These are phyloP conservation scores for Suillus tomentosus DNA, from an alignment of 768 basidiomycete species.

Conservation along the genomic window DNA sequence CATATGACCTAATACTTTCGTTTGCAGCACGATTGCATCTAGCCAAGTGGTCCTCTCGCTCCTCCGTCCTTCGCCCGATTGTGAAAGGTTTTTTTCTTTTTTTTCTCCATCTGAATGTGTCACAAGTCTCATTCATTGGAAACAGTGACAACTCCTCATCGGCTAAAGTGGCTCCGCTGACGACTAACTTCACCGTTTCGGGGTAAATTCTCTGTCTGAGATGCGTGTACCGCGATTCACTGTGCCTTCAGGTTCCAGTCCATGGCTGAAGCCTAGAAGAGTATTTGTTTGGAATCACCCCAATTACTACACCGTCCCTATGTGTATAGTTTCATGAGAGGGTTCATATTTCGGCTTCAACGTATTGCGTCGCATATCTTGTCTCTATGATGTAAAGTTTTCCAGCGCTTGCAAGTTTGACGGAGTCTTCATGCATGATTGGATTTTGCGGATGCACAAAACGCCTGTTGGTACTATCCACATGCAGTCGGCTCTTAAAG, in stretches of 20 bases:
- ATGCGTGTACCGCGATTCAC: neutral
- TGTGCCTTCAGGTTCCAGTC: neutral
- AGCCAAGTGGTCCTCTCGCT: neutral
- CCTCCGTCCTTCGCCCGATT: neutral
- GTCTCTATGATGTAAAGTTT: neutral
- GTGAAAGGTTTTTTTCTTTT: neutral
- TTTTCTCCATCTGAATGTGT: neutral
- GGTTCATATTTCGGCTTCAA: neutral
- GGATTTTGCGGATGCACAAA: too few species aligned
- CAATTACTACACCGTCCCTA: neutral
- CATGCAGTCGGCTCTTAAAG: too few species aligned
- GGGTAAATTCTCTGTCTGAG: neutral
- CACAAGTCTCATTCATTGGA: neutral
- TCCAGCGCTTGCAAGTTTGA: neutral
- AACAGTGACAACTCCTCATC: neutral
- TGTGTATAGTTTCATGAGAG: neutral
- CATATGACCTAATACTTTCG: neutral
- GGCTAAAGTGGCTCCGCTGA: neutral
- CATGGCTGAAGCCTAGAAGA: neutral
- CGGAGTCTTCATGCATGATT: neutral
- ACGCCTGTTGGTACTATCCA: too few species aligned
- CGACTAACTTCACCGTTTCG: neutral
- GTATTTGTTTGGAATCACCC: neutral
- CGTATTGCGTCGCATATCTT: neutral
- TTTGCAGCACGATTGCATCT: slow-evolving; percentile 1